Conservation (phyloP, 1,284 basidiomycete genomes). For the Mycosarcoma mackinlayi region DNA sequence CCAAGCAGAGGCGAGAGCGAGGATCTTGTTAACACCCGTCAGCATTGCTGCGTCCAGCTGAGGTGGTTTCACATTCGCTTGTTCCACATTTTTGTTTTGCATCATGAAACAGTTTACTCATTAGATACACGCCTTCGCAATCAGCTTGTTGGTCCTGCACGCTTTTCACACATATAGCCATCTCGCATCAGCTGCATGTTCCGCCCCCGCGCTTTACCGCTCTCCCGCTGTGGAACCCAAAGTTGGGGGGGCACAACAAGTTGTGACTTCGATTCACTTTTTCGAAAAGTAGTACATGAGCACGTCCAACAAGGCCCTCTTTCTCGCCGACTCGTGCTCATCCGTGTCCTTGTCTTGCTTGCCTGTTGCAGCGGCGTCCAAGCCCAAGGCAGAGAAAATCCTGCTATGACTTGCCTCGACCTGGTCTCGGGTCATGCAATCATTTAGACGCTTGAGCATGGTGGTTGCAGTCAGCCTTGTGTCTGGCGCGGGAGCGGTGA, state of each 20-base stretch:
- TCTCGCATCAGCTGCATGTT: too few species aligned
- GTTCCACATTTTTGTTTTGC: not conserved
- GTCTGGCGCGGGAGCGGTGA: conserved; percentile 3
- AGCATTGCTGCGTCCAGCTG: conserved; percentile 1
- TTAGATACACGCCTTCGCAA: too few species aligned
- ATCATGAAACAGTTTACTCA: not conserved
- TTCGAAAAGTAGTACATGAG: conserved; percentile 50
- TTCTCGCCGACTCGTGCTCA: not conserved
- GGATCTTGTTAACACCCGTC: conserved; percentile 27
- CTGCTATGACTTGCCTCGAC: conserved; percentile 15
- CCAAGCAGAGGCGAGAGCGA: conserved; percentile 16
- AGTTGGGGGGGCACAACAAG: too few species aligned
- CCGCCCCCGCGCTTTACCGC: too few species aligned
- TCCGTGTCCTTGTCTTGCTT: conserved; percentile 3
- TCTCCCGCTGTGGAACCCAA: too few species aligned
- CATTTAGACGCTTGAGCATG: conserved; percentile 31
- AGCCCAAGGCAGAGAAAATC: conserved; percentile 30
- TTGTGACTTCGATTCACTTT: conserved; percentile 14
- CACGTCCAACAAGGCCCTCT: conserved; percentile 43
- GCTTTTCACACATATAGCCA: too few species aligned
- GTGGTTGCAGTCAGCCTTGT: conserved; percentile 14
- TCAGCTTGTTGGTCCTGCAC: too few species aligned
- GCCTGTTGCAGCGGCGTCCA: too few species aligned
- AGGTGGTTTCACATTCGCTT: too few species aligned
- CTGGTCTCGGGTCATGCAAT: not conserved